Evolutionary conservation across 305 asterid species (phyloP).

Genomic region (Fraxinus sp.): DNA sequence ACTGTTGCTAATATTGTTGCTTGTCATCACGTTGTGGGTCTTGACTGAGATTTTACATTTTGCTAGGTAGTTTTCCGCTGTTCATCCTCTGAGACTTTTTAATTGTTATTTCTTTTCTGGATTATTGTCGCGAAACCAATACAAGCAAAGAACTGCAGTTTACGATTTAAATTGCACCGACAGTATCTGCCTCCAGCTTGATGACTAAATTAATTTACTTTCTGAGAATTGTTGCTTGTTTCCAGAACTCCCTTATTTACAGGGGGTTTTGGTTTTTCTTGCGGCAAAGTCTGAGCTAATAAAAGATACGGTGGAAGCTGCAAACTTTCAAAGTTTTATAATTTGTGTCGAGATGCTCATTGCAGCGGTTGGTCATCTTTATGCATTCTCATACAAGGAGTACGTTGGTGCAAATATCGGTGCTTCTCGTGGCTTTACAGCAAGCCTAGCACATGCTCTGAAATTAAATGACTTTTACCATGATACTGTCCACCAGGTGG

Average conservation of each 20-base stretch:
- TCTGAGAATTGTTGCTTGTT: constrained; percentile 15
- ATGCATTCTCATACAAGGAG: constrained; percentile 91
- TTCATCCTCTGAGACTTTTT: neutral
- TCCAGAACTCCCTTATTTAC: constrained; percentile 11
- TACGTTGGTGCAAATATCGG: constrained; percentile 94
- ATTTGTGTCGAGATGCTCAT: constrained; percentile 95
- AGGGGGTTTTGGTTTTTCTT: constrained; percentile 96
- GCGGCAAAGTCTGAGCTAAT: constrained; percentile 80
- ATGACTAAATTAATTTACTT: neutral
- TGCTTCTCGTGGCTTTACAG: constrained; percentile 57
- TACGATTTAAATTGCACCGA: neutral
- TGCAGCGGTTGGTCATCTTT: constrained; percentile 90
- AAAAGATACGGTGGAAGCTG: constrained; percentile 81
- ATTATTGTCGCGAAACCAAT: constrained; percentile 11
- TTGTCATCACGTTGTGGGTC: constrained; percentile 4
- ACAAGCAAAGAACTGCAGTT: neutral
- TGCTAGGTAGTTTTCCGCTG: neutral
- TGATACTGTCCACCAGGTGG: constrained; percentile 96
- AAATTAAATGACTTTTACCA: constrained; percentile 86
- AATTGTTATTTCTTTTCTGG: constrained; percentile 1
- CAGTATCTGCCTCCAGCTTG: constrained; percentile 11
- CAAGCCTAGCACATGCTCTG: constrained; percentile 88
- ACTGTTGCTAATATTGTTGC: neutral
- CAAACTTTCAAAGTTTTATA: constrained; percentile 78
- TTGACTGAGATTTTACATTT: constrained; percentile 2